Evolutionary conservation across 2,329 filamentous ascomycete species (phyloP).

Genomic region (Monilinia vaccinii-corymbosi): DNA sequence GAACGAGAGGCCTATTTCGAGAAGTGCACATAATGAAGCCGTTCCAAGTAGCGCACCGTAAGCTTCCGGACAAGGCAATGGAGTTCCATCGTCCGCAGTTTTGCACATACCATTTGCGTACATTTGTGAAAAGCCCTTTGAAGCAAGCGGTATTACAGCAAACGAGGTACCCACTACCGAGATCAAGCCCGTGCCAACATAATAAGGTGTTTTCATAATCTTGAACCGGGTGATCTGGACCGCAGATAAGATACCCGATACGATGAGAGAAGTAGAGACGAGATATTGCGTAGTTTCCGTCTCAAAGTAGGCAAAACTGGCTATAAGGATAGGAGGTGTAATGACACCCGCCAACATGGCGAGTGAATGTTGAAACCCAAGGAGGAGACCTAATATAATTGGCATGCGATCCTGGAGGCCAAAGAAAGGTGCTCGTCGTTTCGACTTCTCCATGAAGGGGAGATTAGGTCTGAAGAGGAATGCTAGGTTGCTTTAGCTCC

Average conservation of each 20-base stretch:
- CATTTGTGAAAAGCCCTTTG: slow-evolving; percentile 67
- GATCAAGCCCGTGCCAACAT: slow-evolving; percentile 68
- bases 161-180: slow-evolving; percentile 76
- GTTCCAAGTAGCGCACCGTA: slow-evolving; percentile 72
- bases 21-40: slow-evolving; percentile 50
- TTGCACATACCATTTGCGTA: slow-evolving; percentile 37
- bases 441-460: slow-evolving; percentile 64
- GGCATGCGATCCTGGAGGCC: slow-evolving; percentile 75
- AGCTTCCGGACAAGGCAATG: slow-evolving; percentile 63
- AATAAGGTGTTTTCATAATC: slow-evolving; percentile 62
- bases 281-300: slow-evolving; percentile 59
- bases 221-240: slow-evolving; percentile 73
- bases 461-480: slow-evolving; percentile 72
- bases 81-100: slow-evolving; percentile 45
- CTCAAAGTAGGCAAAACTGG: slow-evolving; percentile 47
- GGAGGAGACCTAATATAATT: slow-evolving; percentile 60
- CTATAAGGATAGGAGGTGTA: slow-evolving; percentile 67
- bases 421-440: slow-evolving; percentile 64
- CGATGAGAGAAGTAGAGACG: slow-evolving; percentile 51
- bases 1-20: slow-evolving; percentile 69
- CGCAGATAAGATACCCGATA: slow-evolving; percentile 64
- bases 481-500: slow-evolving; percentile 12
- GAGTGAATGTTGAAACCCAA: slow-evolving; percentile 69
- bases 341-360: slow-evolving; percentile 62
- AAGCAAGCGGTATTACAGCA: slow-evolving; percentile 64